phyloP scores from a whole-genome alignment of 768 basidiomycete species.

The Kwoniella sp. region DNA sequence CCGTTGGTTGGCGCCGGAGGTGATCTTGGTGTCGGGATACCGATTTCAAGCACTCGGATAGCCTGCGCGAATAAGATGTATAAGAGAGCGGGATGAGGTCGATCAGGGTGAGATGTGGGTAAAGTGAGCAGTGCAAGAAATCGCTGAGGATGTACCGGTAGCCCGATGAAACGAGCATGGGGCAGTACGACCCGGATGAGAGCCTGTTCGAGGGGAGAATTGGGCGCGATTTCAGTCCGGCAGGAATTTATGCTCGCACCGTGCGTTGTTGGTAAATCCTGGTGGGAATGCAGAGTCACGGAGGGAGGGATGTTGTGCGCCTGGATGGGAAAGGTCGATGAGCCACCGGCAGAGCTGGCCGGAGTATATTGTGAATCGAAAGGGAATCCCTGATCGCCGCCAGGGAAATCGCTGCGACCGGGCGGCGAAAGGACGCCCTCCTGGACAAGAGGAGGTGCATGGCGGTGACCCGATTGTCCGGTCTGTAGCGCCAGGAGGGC shows the following conservation, averaged over 20 bases:
- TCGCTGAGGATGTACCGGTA: slow-evolving; percentile 43
- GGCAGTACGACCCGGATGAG: slow-evolving; percentile 39
- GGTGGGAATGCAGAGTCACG: not conserved
- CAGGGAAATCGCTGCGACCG: not conserved
- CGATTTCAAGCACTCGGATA: slow-evolving; percentile 19
- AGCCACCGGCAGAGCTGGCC: not conserved
- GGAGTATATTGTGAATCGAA: slow-evolving; percentile 3
- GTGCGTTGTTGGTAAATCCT: slow-evolving; percentile 6
- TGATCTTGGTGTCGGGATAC: slow-evolving; percentile 15
- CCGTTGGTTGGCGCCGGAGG: slow-evolving; percentile 7
- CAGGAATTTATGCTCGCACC: slow-evolving; percentile 2
- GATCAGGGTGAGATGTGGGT: slow-evolving; percentile 12
- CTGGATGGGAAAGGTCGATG: not conserved
- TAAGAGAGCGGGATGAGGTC: slow-evolving; percentile 45
- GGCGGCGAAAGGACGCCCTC: not conserved
- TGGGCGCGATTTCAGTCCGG: slow-evolving; percentile 22
- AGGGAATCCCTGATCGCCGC: not conserved
- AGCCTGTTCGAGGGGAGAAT: slow-evolving; percentile 26
- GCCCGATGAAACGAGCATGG: slow-evolving; percentile 26
- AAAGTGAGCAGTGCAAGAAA: slow-evolving; percentile 35
- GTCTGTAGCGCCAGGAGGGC: slow-evolving; percentile 2
- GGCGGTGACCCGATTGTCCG: slow-evolving; percentile 5
- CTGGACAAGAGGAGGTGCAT: not conserved
- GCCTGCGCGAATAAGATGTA: slow-evolving; percentile 45
- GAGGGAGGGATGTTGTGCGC: not conserved